Evolutionary conservation across 2,329 filamentous ascomycete genomes (phyloP).

Genomic region (Penicillium brevicompactum): DNA sequence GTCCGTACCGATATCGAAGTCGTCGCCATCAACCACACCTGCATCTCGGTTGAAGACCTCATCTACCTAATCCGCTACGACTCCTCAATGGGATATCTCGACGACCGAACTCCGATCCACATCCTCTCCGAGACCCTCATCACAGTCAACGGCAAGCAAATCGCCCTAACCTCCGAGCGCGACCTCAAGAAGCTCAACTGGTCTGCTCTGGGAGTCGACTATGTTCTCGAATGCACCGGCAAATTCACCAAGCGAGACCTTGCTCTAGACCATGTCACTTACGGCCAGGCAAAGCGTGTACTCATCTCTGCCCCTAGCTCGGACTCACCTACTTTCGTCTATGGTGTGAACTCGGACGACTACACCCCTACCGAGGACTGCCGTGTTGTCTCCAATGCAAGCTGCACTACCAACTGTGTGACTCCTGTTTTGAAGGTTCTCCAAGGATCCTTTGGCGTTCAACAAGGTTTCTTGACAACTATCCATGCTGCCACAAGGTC

Average conservation of each 20-base stretch:
- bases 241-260: constrained; percentile 80
- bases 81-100: constrained; percentile 75
- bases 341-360: constrained; percentile 31
- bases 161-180: constrained; percentile 30
- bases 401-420: constrained; percentile 39
- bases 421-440: constrained; percentile 36
- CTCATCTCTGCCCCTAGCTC: constrained; percentile 54
- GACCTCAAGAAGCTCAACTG: constrained; percentile 32
- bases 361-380: constrained; percentile 26
- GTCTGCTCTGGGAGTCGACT: constrained; percentile 28
- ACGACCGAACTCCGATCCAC: constrained; percentile 92
- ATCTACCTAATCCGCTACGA: constrained; percentile 33
- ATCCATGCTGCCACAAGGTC: constrained; percentile 34
- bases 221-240: constrained; percentile 32
- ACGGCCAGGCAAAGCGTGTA: constrained; percentile 89
- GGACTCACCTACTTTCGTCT: constrained; percentile 70
- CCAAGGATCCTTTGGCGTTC: constrained; percentile 32
- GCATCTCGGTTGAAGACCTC: constrained; percentile 30
- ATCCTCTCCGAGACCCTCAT: constrained; percentile 84
- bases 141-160: constrained; percentile 27
- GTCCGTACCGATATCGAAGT: constrained; percentile 27
- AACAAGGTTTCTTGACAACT: constrained; percentile 36
- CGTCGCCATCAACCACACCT: constrained; percentile 35
- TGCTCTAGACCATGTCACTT: constrained; percentile 75
- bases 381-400: constrained; percentile 32